Base-by-base conservation (phyloP, 164 flowering plant genomes). In the Cinnamomum micranthum region DNA sequence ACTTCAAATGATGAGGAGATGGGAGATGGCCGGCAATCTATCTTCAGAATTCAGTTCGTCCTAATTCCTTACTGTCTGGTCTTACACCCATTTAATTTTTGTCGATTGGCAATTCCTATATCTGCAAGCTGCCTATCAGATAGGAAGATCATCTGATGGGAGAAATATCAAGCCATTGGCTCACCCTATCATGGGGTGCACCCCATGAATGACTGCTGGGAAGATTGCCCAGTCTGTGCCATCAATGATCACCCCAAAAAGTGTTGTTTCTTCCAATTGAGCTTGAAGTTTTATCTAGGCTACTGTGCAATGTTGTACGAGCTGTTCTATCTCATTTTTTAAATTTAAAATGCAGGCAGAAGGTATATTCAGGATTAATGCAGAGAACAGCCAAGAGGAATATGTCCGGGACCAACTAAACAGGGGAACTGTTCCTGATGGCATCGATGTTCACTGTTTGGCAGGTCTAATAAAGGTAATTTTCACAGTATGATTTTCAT, bases 381-480 rank as follows among this genome's bases (percentile, higher is more conserved):
- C 89, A 31, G 98, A 85, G 71, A 94, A 92, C 71, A 82, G 91
- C 78, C 97, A 91, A 81, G 97, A 90, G 79, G 95, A 91, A 84
- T 84, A 76, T 77, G 93, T 92, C 4, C 84, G 98, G 77, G 97
- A 94, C 71, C 92, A 94, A 65, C 75, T 94, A 73, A 94, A 92
- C 75, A 79, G 83, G 23, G 98, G 98, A 59, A 75, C 87, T 65
- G 79, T 94, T 55, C 97, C 97, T n/a, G 89, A 89, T 65, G 85
- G 84, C 25, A 80, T 91, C 47, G 98, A 94, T 79, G 90, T 91
- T 41, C 99, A 95, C 78, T 91, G 97, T 81, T 82, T 95, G 82
- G 97, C 99, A 0, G 97, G 98, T 84, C 91, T 94, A 28, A 92
- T 91, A 72, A 94, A 94, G 93, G 98, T 94, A 85, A 3, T 28